Conservation (phyloP, 179 eudicot species). For the Patellifolia procumbens region DNA sequence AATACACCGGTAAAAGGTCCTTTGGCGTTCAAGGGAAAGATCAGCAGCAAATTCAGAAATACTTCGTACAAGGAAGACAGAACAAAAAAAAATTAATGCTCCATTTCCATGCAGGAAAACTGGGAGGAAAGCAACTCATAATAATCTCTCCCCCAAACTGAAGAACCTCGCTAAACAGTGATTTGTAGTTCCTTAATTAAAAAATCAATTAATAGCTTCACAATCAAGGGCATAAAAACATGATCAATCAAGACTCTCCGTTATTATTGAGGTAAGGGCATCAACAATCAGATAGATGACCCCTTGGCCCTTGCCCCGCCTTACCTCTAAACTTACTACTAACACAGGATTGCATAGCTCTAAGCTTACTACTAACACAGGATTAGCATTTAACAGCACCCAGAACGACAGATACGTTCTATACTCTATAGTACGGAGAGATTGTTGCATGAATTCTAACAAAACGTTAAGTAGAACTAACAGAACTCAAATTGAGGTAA, state of each 20-base stretch:
- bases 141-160: not conserved
- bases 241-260: not conserved
- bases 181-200: not conserved
- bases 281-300: too few relatives aligned
- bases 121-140: not conserved
- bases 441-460: too few relatives aligned
- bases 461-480: not conserved
- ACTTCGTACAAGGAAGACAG: not conserved
- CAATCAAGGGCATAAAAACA: not conserved
- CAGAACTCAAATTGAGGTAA: not conserved
- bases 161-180: not conserved
- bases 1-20: not conserved
- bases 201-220: not conserved
- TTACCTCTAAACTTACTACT: too few relatives aligned
- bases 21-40: not conserved
- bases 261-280: not conserved
- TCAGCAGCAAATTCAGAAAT: not conserved
- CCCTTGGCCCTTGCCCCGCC: not conserved
- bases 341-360: too few relatives aligned
- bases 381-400: not conserved
- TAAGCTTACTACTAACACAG: not conserved
- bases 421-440: not conserved
- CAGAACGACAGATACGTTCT: not conserved
- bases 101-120: not conserved
- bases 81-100: not conserved